Percentiles rank a stretch among this genome's conserved stretches.
These are phyloP conservation scores for Rhodotorula sp. DNA, from an alignment of 1,284 basidiomycete genomes.

Conservation along the genomic window DNA sequence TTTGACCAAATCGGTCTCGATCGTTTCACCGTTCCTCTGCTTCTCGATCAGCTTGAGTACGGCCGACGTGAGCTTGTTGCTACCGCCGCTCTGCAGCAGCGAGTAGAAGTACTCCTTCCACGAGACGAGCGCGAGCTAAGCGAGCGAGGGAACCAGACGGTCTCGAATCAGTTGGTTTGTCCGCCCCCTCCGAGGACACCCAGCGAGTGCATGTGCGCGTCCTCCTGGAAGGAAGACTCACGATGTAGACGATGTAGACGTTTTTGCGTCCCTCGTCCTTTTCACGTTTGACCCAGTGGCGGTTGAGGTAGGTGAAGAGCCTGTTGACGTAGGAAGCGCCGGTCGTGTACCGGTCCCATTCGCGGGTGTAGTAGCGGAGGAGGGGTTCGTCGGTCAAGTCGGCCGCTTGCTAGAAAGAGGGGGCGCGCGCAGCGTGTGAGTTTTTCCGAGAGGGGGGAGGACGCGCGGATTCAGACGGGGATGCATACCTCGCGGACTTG, in stretches of 20 bases:
- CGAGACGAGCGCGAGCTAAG: slow-evolving; percentile 85
- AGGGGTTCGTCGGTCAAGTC: slow-evolving; percentile 79
- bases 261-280: slow-evolving; percentile 96
- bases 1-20: slow-evolving; percentile 91
- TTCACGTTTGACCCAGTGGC: slow-evolving; percentile 98
- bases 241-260: slow-evolving; percentile 93
- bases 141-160: not conserved
- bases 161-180: not conserved
- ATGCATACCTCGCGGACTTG: slow-evolving; percentile 59
- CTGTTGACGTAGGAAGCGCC: slow-evolving; percentile 95
- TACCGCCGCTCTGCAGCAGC: slow-evolving; percentile 63
- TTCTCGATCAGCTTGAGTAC: slow-evolving; percentile 84
- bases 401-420: slow-evolving; percentile 56
- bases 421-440: not conserved
- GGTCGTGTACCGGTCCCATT: slow-evolving; percentile 96
- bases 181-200: not conserved
- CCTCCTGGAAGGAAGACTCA: slow-evolving; percentile 55
- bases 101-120: slow-evolving; percentile 93
- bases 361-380: slow-evolving; percentile 82
- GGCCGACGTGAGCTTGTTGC: slow-evolving; percentile 80
- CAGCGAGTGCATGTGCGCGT: not conserved
- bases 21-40: slow-evolving; percentile 90
- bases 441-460: not conserved
- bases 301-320: slow-evolving; percentile 93
- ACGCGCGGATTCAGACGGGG: not conserved